Percentiles rank a stretch among this genome's conserved stretches.
Evolutionary conservation across 805 yeast species (phyloP).

Genomic region (Priceomyces fermenticarens): DNA sequence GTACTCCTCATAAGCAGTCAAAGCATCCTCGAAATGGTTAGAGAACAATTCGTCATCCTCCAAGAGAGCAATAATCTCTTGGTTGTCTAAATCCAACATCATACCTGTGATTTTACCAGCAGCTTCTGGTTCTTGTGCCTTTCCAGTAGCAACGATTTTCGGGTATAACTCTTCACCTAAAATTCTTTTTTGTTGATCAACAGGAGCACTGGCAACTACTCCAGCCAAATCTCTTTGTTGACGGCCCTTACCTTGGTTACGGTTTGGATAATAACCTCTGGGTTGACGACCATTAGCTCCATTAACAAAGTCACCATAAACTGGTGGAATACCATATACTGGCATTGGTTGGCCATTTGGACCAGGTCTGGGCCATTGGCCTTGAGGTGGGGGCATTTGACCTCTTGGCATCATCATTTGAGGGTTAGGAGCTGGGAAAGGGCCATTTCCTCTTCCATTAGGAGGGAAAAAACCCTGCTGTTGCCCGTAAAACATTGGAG

Average conservation of each 20-base stretch:
- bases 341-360: conserved; percentile 85
- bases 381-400: conserved; percentile 63
- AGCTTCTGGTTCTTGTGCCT: conserved; percentile 87
- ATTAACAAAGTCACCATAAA: conserved; percentile 54
- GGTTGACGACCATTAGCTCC: conserved; percentile 48
- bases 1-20: conserved; percentile 89
- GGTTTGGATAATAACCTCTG: conserved; percentile 54
- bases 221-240: conserved; percentile 57
- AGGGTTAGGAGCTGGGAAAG: conserved; percentile 78
- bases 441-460: conserved; percentile 71
- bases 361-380: conserved; percentile 69
- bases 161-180: conserved; percentile 97
- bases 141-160: conserved; percentile 80
- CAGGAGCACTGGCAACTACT: conserved; percentile 62
- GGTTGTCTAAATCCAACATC: conserved; percentile 93
- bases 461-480: conserved; percentile 85
- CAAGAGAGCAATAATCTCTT: conserved; percentile 82
- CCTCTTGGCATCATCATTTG: conserved; percentile 74
- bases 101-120: conserved; percentile 99
- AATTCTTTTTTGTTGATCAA: conserved; percentile 93
- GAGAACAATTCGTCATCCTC: conserved; percentile 88
- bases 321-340: conserved; percentile 84
- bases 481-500: conserved; percentile 83
- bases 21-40: conserved; percentile 91
- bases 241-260: conserved; percentile 43